Percentiles rank a stretch among this genome's conserved stretches.
phyloP scores from a whole-genome alignment of 257 asterid genomes.

The Fraxinus quadrangulata region DNA sequence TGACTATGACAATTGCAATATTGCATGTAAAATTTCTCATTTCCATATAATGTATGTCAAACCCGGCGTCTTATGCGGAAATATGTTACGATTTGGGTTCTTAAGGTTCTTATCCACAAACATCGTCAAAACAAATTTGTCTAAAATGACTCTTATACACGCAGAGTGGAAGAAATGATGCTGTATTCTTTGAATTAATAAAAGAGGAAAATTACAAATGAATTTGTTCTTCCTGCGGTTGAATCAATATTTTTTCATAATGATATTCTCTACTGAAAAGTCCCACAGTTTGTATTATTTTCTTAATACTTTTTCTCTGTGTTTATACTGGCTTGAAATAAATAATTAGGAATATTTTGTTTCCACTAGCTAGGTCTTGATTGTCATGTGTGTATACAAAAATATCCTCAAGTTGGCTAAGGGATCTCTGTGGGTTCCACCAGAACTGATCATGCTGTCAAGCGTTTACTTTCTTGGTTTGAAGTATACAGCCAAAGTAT shows the following conservation, averaged over 20 bases:
- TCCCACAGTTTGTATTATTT: neutral
- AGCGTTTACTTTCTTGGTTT: constrained; percentile 17
- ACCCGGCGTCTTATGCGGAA: constrained; percentile 12
- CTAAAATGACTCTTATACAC: neutral
- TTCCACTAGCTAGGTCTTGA: neutral
- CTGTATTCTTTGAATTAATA: neutral
- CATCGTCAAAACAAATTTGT: neutral
- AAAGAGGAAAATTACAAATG: neutral
- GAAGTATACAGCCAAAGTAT: neutral
- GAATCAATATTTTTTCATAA: neutral
- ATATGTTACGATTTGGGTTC: neutral
- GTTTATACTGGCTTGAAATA: neutral
- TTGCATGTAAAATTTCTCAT: too few relatives aligned
- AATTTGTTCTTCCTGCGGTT: neutral
- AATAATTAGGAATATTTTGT: neutral
- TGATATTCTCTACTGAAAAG: neutral
- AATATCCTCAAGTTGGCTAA: neutral
- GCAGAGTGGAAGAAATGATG: neutral
- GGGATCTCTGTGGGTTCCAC: constrained; percentile 6
- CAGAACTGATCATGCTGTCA: neutral
- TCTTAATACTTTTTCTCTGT: neutral
- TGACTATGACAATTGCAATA: neutral
- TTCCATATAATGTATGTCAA: neutral
- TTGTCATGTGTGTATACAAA: neutral
- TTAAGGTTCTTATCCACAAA: neutral